Evolutionary conservation across 2,329 filamentous ascomycete species (phyloP).

Genomic region (Cercospora sp.): DNA sequence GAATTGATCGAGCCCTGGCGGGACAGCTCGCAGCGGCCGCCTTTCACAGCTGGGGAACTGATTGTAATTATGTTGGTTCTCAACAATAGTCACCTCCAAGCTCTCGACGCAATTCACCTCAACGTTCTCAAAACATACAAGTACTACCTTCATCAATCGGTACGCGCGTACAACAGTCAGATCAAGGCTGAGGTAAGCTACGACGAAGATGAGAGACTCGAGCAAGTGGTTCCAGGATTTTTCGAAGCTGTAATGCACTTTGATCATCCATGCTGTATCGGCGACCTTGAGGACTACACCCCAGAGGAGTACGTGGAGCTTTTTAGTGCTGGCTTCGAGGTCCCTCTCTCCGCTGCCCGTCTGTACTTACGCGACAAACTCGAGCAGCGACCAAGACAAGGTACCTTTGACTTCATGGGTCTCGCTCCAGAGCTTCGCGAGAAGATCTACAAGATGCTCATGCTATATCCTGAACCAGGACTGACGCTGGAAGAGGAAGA

Average conservation of each 20-base stretch:
- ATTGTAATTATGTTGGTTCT: neutral
- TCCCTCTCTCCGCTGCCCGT: neutral
- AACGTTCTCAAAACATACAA: neutral
- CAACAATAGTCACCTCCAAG: too few relatives aligned
- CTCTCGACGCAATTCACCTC: too few relatives aligned
- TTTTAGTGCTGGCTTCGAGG: neutral
- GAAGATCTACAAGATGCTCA: neutral
- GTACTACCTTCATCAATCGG: neutral
- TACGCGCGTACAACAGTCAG: neutral
- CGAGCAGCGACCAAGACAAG: neutral
- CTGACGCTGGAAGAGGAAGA: neutral
- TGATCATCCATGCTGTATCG: neutral
- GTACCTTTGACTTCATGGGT: neutral
- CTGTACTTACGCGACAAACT: neutral
- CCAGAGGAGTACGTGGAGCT: neutral
- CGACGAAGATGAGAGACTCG: neutral
- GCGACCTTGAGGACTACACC: neutral
- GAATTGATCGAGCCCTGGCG: neutral
- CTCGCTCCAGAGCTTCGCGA: neutral
- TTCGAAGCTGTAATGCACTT: neutral
- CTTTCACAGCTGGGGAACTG: neutral
- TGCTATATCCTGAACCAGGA: neutral
- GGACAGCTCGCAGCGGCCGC: neutral
- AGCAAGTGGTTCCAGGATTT: neutral
- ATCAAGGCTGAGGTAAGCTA: neutral